Percentiles rank a stretch among this genome's conserved stretches.
Evolutionary conservation across 139 green algal genomes (phyloP).

Genomic region (Spirogloea muscicola): DNA sequence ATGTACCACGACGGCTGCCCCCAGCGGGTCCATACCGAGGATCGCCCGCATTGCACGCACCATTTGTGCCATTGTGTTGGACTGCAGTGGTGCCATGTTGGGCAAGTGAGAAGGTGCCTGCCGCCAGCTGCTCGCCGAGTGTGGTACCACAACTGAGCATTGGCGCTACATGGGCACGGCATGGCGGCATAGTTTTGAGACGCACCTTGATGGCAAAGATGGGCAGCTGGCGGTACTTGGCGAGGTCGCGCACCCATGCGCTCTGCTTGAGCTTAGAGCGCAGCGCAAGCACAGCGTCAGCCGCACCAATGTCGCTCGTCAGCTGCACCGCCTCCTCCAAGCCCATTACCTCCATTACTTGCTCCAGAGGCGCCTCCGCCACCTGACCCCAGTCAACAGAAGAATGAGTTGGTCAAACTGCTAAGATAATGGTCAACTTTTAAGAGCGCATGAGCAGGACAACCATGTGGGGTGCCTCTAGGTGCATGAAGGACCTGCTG

Average conservation of each 20-base stretch:
- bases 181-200: background rate
- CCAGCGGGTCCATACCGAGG: constrained; percentile 32
- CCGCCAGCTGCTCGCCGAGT: no score
- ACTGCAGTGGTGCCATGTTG: no score
- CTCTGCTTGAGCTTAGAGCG: constrained; percentile 45
- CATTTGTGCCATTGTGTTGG: constrained; percentile 47
- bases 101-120: no score
- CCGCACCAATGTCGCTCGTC: constrained; percentile 35
- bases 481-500: no score
- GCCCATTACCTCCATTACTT: constrained; percentile 44
- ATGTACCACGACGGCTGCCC: background rate
- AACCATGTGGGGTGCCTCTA: no score
- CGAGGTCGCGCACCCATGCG: constrained; percentile 32
- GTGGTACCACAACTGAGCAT: no score
- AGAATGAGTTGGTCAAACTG: background rate
- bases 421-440: background rate
- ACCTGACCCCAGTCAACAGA: constrained; percentile 10
- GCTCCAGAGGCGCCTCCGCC: constrained; percentile 26
- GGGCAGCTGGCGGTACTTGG: constrained; percentile 37
- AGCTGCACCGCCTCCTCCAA: background rate
- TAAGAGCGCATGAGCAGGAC: no score
- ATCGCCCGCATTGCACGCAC: constrained; percentile 39
- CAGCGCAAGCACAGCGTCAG: constrained; percentile 46
- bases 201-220: constrained; percentile 48
- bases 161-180: no score